Evolutionary conservation across 2,329 filamentous ascomycete genomes (phyloP), one percentile per base, ranked within the genome.

Genomic region (Fusarium sterilihyphosum): DNA sequence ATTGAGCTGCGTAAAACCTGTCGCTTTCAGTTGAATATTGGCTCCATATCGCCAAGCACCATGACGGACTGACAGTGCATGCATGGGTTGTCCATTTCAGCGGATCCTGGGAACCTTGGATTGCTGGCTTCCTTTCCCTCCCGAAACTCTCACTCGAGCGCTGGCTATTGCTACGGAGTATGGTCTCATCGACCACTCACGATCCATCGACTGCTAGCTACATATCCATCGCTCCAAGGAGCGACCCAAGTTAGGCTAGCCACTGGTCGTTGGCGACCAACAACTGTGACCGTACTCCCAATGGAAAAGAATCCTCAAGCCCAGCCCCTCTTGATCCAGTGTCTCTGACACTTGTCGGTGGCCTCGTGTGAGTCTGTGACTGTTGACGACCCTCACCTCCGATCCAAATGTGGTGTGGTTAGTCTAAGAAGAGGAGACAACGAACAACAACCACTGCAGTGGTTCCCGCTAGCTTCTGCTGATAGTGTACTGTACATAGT

Each of bases 161-260:
- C 62, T 74, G 54, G 37, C 59, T 67, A 64, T 57, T 74, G 53
- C 35, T 44, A 44, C 43, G 12, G 37, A 52, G 43, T 29, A 52
- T 18, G 44, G 18, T 59, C 62, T 63, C 61, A 73, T 71, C 69
- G 75, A 64, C 70, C 77, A 73, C 66, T 74, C 64, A 68, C 68
- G 67, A 78, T 76, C 70, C 76, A 76, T 78, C 54, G 46, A 52
- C 58, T 68, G 53, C 67, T 78, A 78, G 77, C 70, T 76, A 78
- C 77, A 76, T 77, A 59, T 65, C 59, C 64, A 52, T 67, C 67
- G 72, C 73, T 70, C 70, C 61, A 78, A 65, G 65, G 59, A 61
- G 60, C 44, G 56, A 67, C 73, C 75, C 75, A 65, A 77, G 77
- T 78, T 70, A 47, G 70, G 70, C 77, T 78, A 78, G 77, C 69